phyloP scores from a whole-genome alignment of 208 protist species.

The Leishmania amazonensis region DNA sequence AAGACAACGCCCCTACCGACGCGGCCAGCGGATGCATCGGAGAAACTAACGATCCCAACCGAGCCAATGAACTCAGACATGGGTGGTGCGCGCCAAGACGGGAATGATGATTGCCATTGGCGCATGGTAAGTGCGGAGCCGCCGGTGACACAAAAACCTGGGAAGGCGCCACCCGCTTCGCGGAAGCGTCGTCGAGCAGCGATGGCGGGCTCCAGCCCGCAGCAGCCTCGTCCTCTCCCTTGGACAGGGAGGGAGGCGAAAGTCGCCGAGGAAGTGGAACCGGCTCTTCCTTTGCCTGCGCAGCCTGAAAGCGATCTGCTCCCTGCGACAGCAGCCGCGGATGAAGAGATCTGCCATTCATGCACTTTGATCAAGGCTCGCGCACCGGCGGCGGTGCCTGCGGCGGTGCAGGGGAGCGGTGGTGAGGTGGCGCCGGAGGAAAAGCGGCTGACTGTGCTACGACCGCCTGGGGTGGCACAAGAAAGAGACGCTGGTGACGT shows the following conservation, averaged over 20 bases:
- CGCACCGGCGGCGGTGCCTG: background rate
- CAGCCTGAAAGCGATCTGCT: background rate
- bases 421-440: background rate
- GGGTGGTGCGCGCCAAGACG: background rate
- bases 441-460: background rate
- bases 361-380: background rate
- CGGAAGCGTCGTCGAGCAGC: slow-evolving; percentile 16
- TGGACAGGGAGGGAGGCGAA: background rate
- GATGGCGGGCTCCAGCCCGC: background rate
- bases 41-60: background rate
- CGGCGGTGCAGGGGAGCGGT: background rate
- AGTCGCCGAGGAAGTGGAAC: background rate
- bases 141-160: background rate
- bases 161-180: background rate
- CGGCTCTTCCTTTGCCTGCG: background rate
- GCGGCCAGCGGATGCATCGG: background rate
- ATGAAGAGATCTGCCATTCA: background rate
- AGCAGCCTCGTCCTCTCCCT: background rate
- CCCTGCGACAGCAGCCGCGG: background rate
- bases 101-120: no score
- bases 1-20: background rate
- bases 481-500: background rate
- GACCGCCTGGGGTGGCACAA: background rate
- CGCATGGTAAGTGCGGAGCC: background rate
- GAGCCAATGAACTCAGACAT: background rate